These are phyloP conservation scores for Suhomyces faveliae DNA, from an alignment of 805 yeast genomes.

Conservation along the genomic window DNA sequence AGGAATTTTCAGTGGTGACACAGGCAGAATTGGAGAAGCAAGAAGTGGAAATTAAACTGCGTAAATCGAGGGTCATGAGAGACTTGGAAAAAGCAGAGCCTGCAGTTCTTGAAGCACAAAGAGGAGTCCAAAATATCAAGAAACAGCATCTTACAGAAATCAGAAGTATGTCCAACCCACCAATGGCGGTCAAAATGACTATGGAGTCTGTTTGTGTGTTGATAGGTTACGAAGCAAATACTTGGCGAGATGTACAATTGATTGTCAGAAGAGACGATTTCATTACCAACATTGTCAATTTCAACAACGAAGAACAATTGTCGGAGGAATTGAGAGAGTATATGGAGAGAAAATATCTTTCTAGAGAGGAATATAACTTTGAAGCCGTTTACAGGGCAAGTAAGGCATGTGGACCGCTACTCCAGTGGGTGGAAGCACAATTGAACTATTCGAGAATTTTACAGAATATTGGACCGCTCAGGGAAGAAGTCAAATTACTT, in stretches of 20 bases:
- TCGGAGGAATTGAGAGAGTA: slow-evolving; percentile 48
- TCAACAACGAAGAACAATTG: slow-evolving; percentile 61
- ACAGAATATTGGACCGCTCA: slow-evolving; percentile 70
- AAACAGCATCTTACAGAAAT: slow-evolving; percentile 90
- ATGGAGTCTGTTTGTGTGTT: slow-evolving; percentile 84
- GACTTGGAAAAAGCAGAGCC: slow-evolving; percentile 83
- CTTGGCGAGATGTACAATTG: slow-evolving; percentile 82
- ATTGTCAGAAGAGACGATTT: slow-evolving; percentile 86
- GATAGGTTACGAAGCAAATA: slow-evolving; percentile 63
- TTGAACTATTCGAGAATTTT: slow-evolving; percentile 70
- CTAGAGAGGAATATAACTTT: slow-evolving; percentile 62
- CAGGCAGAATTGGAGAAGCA: slow-evolving; percentile 67
- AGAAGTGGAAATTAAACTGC: slow-evolving; percentile 54
- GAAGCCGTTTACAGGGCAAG: slow-evolving; percentile 84
- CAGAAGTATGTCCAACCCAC: slow-evolving; percentile 87
- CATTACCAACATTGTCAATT: slow-evolving; percentile 75
- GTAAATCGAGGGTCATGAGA: slow-evolving; percentile 53
- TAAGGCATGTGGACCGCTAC: slow-evolving; percentile 90
- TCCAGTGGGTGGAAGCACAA: slow-evolving; percentile 89
- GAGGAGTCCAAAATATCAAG: slow-evolving; percentile 88
- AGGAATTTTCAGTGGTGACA: slow-evolving; percentile 78
- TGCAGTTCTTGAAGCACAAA: slow-evolving; percentile 76
- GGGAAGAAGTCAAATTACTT: slow-evolving; percentile 58
- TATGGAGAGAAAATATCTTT: slow-evolving; percentile 61
- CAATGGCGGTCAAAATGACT: slow-evolving; percentile 78